Percentiles rank a stretch among this genome's conserved stretches.
Conservation (phyloP, 306 rosid species). For the Pachyrhizus erosus region DNA sequence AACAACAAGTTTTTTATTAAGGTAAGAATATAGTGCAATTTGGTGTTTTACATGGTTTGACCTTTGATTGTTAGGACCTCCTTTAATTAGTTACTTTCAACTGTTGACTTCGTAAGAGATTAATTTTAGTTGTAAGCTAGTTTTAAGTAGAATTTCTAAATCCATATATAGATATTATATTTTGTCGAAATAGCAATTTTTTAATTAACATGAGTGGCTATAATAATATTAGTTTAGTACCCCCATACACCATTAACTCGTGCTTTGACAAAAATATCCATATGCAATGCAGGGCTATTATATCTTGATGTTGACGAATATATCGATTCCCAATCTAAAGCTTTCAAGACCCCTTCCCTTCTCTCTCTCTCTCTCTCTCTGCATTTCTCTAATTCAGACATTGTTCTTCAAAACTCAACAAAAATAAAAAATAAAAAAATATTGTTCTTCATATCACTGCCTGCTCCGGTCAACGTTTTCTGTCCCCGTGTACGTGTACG, state of each 20-base stretch:
- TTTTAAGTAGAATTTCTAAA: slow-evolving; percentile 27
- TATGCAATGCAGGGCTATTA: not conserved
- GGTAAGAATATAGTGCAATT: no score
- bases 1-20: no score
- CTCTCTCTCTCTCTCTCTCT: not conserved
- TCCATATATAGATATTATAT: not conserved
- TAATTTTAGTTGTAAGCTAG: not conserved
- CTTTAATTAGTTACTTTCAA: slow-evolving; percentile 37
- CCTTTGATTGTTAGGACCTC: not conserved
- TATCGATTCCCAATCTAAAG: not conserved
- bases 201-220: not conserved
- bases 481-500: not conserved
- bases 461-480: not conserved
- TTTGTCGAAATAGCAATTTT: not conserved
- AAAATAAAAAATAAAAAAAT: no score
- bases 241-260: not conserved
- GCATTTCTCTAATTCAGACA: not conserved
- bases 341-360: not conserved
- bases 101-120: slow-evolving; percentile 11
- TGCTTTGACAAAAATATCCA: slow-evolving; percentile 17
- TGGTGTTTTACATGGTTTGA: no score
- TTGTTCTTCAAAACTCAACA: not conserved
- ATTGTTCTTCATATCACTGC: not conserved
- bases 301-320: not conserved
- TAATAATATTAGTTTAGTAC: slow-evolving; percentile 3